A percentile compares a stretch with the other conserved stretches of the same genome.
phyloP scores from a whole-genome alignment of 2,329 filamentous ascomycete genomes.

The Colletotrichum tamarilloi region DNA sequence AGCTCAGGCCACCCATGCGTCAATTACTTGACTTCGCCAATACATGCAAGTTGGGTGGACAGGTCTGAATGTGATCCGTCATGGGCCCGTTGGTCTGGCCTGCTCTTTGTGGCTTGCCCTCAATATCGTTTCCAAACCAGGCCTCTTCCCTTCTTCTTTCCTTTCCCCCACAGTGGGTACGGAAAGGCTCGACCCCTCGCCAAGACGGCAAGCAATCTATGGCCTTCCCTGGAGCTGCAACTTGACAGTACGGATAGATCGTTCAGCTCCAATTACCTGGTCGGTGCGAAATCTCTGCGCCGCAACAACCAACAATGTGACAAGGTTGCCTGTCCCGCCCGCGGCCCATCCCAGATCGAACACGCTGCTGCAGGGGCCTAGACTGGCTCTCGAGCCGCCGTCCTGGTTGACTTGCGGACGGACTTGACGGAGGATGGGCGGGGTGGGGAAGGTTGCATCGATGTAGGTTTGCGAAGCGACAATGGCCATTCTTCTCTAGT shows the following conservation, averaged over 20 bases:
- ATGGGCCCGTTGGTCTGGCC: not conserved
- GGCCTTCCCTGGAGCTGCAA: not conserved
- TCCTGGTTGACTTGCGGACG: not conserved
- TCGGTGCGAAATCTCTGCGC: not conserved
- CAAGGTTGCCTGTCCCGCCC: not conserved
- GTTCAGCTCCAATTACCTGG: not conserved
- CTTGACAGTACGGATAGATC: not conserved
- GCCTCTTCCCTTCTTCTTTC: not conserved
- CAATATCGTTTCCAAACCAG: not conserved
- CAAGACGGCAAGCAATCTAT: not conserved
- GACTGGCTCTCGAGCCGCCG: not conserved
- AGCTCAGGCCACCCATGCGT: not conserved
- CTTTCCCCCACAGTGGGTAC: not conserved
- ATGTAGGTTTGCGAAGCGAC: not conserved
- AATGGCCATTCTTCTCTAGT: conserved; percentile 23
- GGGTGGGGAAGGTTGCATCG: conserved; percentile 42
- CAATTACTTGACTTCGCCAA: not conserved
- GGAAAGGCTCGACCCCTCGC: not conserved
- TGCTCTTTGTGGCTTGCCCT: not conserved
- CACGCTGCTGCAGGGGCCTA: not conserved
- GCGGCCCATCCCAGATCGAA: not conserved
- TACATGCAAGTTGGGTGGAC: not conserved
- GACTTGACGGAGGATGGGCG: conserved; percentile 19
- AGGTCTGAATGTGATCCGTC: not conserved
- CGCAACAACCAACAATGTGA: not conserved